Conservation (phyloP, 176 grass and related monocot genomes). For the Carex parvula region DNA sequence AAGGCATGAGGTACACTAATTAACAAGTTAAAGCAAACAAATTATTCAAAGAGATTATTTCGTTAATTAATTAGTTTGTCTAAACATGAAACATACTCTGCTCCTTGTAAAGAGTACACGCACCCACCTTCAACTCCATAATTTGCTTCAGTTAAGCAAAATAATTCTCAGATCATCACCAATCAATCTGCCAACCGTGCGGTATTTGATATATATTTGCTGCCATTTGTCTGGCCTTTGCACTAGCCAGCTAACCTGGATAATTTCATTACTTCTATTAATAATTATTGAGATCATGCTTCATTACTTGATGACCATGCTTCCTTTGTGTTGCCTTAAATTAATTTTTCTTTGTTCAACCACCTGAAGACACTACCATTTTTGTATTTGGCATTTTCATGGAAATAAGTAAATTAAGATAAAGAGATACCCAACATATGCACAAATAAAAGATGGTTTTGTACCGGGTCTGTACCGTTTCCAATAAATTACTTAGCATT, state of each 20-base stretch:
- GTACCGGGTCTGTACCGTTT: neutral
- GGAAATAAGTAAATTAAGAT: neutral
- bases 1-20: neutral
- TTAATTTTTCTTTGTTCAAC: neutral
- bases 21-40: neutral
- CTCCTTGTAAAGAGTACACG: neutral
- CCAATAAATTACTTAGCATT: neutral
- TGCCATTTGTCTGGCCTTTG: neutral
- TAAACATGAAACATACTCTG: neutral
- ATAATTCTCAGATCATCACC: neutral
- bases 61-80: neutral
- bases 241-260: neutral
- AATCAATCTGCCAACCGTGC: neutral
- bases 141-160: neutral
- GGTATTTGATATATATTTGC: neutral
- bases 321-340: neutral
- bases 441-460: neutral
- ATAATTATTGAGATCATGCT: neutral
- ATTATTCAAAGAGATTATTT: neutral
- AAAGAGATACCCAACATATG: neutral
- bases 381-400: neutral
- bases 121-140: neutral
- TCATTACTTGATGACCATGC: neutral
- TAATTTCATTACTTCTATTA: neutral
- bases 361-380: neutral